phyloP scores from a whole-genome alignment of 139 green algal genomes.

The Chlamydomonas sp. region DNA sequence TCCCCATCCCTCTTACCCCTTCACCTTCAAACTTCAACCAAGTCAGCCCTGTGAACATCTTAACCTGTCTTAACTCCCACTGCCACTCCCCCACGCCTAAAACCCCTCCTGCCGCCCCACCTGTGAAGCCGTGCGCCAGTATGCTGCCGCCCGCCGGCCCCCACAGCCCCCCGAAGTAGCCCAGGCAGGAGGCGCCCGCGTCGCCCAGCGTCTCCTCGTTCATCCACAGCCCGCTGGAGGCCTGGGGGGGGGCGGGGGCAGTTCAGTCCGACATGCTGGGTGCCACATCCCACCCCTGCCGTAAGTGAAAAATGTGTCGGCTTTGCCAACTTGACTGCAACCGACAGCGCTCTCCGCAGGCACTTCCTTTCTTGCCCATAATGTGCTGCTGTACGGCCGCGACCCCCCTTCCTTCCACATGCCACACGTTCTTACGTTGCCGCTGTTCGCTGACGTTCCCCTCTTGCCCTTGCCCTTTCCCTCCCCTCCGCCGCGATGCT shows the following conservation, averaged over 20 bases:
- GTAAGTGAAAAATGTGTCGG: not conserved
- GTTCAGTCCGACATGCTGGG: not conserved
- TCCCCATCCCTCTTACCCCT: too few relatives aligned
- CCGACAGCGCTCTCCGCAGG: too few relatives aligned
- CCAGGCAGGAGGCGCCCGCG: constrained; percentile 77
- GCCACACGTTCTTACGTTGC: too few relatives aligned
- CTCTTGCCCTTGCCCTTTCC: too few relatives aligned
- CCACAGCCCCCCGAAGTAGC: constrained; percentile 83
- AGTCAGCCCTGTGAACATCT: not conserved
- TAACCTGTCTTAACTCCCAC: not conserved
- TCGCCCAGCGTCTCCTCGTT: constrained; percentile 87
- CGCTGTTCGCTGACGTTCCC: too few relatives aligned
- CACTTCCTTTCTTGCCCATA: too few relatives aligned
- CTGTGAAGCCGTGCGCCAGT: constrained; percentile 90
- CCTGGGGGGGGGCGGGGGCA: not conserved
- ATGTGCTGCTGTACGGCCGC: too few relatives aligned
- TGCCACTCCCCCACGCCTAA: not conserved
- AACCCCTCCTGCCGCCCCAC: not conserved
- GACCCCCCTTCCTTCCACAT: not conserved
- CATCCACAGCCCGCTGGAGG: constrained; percentile 85
- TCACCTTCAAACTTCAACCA: too few relatives aligned
- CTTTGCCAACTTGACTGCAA: too few relatives aligned
- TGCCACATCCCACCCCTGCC: not conserved
- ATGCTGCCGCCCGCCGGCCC: constrained; percentile 67
- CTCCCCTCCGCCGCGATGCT: too few relatives aligned